Evolutionary conservation across 2,329 filamentous ascomycete genomes (phyloP), one percentile per base, ranked within the genome.

Genomic region (Xylariaceae sp.): DNA sequence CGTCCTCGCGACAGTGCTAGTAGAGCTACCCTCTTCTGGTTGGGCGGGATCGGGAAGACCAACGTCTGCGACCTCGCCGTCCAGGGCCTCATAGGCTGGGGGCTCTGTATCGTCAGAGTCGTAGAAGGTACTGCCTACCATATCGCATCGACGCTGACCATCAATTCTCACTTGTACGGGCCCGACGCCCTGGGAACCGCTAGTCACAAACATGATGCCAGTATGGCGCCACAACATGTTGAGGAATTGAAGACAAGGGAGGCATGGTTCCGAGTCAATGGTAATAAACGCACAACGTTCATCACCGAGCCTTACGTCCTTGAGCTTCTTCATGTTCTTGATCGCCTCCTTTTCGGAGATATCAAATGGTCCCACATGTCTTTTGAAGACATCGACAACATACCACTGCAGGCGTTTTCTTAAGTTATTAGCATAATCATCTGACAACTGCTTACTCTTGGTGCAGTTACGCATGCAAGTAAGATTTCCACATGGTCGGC

Each of bases 401-500:
- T 33, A 36, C 44, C 44, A 44, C 41, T 41, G 34, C 11, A 24
- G 11, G 6, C 6, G 21, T 7, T 24, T 11, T 24, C 6, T 24
- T 24, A 7, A 24, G 21, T 24, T 24, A 7, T 24, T 24, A 7
- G 21, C 11, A 11, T 7, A 24, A 24, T n/a, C n/a, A n/a, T n/a
- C n/a, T n/a, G n/a, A n/a, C n/a, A n/a, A n/a, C n/a, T n/a, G n/a
- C n/a, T n/a, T n/a, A n/a, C n/a, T n/a, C n/a, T n/a, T n/a, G n/a
- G n/a, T n/a, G n/a, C n/a, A 28, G 8, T 28, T 28, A 28, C 26
- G n/a, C 26, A 28, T 5, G 26, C 19, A 5, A 12, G 18, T 21
- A 9, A 30, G 15, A 24, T 32, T 16, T 57, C 55, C 0, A 54
- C 51, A 9, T 58, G 55, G 4, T 52, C 50, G 0, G 55, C 51